Evolutionary conservation across 805 yeast species (phyloP).

Genomic region (Yarrowia yakushimensis): DNA sequence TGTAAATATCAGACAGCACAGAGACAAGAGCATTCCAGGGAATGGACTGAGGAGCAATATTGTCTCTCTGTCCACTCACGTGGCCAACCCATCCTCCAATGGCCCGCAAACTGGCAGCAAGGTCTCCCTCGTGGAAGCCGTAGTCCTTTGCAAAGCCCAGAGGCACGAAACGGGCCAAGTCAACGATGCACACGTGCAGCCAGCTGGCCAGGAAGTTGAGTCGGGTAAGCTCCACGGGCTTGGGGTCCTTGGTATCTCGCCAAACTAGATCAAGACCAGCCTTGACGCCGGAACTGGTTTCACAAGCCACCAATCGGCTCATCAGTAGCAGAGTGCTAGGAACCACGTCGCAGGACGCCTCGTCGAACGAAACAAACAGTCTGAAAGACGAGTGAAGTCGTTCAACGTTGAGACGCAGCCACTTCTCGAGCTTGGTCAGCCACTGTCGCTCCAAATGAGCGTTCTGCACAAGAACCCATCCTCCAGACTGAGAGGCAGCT

Average conservation of each 20-base stretch:
- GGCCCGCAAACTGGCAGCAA: conserved; percentile 47
- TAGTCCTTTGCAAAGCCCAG: conserved; percentile 58
- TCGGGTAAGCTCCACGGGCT: conserved; percentile 47
- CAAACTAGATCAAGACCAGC: conserved; percentile 44
- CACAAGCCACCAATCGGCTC: conserved; percentile 57
- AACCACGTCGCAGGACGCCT: conserved; percentile 40
- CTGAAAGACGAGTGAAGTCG: conserved; percentile 42
- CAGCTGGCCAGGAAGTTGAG: conserved; percentile 58
- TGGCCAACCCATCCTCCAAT: conserved; percentile 43
- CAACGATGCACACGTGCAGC: conserved; percentile 65
- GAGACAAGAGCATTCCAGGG: conserved; percentile 54
- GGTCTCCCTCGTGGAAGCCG: conserved; percentile 74
- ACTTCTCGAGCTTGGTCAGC: conserved; percentile 53
- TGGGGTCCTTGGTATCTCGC: conserved; percentile 30
- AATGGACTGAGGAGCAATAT: conserved; percentile 46
- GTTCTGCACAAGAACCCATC: conserved; percentile 79
- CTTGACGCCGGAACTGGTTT: conserved; percentile 59
- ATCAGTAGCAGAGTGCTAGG: conserved; percentile 56
- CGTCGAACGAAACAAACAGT: conserved; percentile 62
- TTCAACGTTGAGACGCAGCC: conserved; percentile 38
- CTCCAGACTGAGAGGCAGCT: conserved; percentile 47
- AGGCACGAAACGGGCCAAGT: conserved; percentile 57
- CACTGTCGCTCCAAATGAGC: conserved; percentile 68
- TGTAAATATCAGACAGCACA: conserved; percentile 57
- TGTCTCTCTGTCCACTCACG: conserved; percentile 35